Evolutionary conservation across 148 eudicot species (phyloP), one percentile per base, ranked within the genome.

Genomic region (Chenopodium quinoa): DNA sequence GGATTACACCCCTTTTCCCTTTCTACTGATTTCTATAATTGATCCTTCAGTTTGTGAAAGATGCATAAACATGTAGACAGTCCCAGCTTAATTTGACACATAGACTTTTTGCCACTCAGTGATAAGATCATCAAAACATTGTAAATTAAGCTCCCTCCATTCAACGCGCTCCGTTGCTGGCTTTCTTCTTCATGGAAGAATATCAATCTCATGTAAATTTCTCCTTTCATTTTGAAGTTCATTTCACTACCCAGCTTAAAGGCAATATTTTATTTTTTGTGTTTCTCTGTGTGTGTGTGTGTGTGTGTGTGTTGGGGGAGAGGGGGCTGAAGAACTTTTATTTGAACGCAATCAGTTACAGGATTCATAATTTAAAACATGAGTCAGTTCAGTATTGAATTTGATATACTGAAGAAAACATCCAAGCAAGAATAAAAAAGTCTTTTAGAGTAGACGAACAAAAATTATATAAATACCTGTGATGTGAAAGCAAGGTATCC

Each of bases 401-500:
- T 48, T 47, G 27, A 60, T 48, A 9, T 80, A 40, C 22, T 0
- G 27, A 75, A 47, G 70, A 10, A 58, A 66, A 31, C 69, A 68
- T 44, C 32, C 29, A 37, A 4, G 58, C 56, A 56, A 65, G 63
- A 46, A 78, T 37, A 4, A 58, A 46, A 46, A 10, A 27, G 14
- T 7, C 48, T 58, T 67, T 32, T 9, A 58, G 29, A 70, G 16
- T 31, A 47, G 27, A 77, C 48, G 5, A 60, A 44, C 11, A 50
- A 37, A 25, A 68, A 46, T 77, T 11, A 58, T 25, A 40, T 80
- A 83, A 31, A 25, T 96, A 96, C 99, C 93, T 83, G 88, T 64
- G 81, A 86, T 80, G 98, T 90, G 73, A 96, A 96, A 75, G 99
- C 99, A 73, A 96, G 91, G 88, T 93, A 93, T 80, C 93, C 87